Base-by-base conservation (phyloP, 768 basidiomycete species). In the Suillus subluteus region DNA sequence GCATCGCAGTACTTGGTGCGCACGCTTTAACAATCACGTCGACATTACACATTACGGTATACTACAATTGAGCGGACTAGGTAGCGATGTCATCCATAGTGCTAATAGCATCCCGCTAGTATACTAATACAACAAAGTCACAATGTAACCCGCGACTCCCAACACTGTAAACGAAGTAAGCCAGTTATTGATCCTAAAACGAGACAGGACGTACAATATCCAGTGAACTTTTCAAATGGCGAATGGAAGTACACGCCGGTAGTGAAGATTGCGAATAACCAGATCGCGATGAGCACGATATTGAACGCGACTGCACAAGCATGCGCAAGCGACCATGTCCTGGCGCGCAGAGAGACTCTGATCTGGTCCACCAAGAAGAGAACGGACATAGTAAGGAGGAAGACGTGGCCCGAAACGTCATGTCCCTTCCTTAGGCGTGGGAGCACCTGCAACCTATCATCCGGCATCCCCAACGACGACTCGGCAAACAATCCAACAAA, bases 401-500 rank as follows among this genome's bases (percentile, higher is more conserved):
- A 98, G 38, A 95, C 82, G 74, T 98, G 97, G 8, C 97, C 97
- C 0, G 95, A 96, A 16, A 98, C 87, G 72, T 99, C 97, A 75
- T 98, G 95, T 0, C 97, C 97, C 50, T 83, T 85, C 63, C 87
- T 84, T 68, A 97, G 79, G 37, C 91, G 80, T 11, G 95, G 93
- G 0, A 79, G 79, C 0, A 74, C 76, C 37, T 73, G 75, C 85
- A 85, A 90, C 16, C 79, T 82, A 2, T 58, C 58, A 5, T 79
- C 75, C 2, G 82, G 81, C 38, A 80, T 71, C 41, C 16, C 32
- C 3, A 56, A 21, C 9, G 55, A 54, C 4, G 52, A 21, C 18
- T 18, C 52, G 6, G 76, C 58, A 62, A 84, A 70, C 23, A 76
- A 69, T 6, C 80, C 70, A 13, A 82, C 73, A 78, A 94, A 93